phyloP scores from a whole-genome alignment of 805 yeast species.

The Suhomyces faveliae region DNA sequence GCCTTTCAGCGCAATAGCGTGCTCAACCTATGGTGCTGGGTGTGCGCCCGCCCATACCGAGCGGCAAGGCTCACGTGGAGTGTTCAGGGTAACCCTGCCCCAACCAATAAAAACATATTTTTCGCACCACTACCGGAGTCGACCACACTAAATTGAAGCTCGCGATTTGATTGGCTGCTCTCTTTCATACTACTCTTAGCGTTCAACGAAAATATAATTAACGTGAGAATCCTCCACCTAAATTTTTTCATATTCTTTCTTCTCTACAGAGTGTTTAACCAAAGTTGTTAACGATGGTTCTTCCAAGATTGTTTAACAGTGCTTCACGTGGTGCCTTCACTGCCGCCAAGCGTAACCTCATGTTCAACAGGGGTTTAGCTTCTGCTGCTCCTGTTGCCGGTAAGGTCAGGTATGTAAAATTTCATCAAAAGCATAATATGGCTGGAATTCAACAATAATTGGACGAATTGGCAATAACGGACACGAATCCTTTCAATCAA shows the following conservation, averaged over 20 bases:
- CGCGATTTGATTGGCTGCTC: conserved; percentile 8
- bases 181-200: conserved; percentile 4
- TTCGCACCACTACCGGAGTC: conserved; percentile 8
- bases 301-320: conserved; percentile 51
- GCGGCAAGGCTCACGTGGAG: conserved; percentile 4
- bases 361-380: conserved; percentile 75
- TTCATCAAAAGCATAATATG: conserved; percentile 1
- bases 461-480: not conserved
- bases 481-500: not conserved
- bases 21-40: not conserved
- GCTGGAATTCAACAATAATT: not conserved
- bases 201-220: conserved; percentile 7
- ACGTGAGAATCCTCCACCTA: conserved; percentile 2
- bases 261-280: conserved; percentile 12
- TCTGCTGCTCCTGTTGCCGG: conserved; percentile 75
- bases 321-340: conserved; percentile 82
- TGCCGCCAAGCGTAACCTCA: conserved; percentile 81
- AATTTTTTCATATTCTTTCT: conserved; percentile 10
- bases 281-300: conserved; percentile 47
- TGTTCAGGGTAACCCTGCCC: conserved; percentile 6
- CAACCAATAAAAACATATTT: conserved; percentile 6
- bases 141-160: conserved; percentile 5
- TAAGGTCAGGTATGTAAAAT: conserved; percentile 76
- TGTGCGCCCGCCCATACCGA: conserved; percentile 2
- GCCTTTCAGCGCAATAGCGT: too few species aligned